phyloP scores from a whole-genome alignment of 2,329 filamentous ascomycete species.

The Pseudogymnoascus sp. region DNA sequence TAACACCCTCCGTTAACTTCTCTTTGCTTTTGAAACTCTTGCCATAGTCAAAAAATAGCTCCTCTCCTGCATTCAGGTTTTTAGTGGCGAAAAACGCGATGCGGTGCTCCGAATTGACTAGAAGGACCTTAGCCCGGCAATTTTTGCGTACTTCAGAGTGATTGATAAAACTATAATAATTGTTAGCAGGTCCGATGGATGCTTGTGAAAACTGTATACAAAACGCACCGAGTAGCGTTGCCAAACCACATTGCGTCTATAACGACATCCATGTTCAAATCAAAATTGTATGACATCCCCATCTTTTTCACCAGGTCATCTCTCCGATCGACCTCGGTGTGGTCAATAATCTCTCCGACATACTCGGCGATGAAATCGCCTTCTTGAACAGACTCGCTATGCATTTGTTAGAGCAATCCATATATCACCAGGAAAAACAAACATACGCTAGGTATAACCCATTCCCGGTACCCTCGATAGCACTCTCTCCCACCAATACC shows the following conservation, averaged over 20 bases:
- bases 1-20: background rate
- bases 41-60: slow-evolving; percentile 77
- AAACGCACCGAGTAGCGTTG: slow-evolving; percentile 1
- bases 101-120: slow-evolving; percentile 69
- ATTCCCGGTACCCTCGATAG: slow-evolving; percentile 62
- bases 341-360: slow-evolving; percentile 56
- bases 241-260: background rate
- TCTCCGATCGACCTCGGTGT: slow-evolving; percentile 22
- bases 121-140: slow-evolving; percentile 59
- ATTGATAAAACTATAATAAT: slow-evolving; percentile 71
- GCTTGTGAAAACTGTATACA: slow-evolving; percentile 15
- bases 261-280: slow-evolving; percentile 39
- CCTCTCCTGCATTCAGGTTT: slow-evolving; percentile 63
- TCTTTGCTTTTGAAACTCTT: slow-evolving; percentile 45
- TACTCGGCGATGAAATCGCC: slow-evolving; percentile 78
- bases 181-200: slow-evolving; percentile 67
- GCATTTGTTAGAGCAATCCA: slow-evolving; percentile 33
- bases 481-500: slow-evolving; percentile 62
- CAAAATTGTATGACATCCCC: slow-evolving; percentile 42
- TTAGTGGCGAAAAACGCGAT: slow-evolving; percentile 66
- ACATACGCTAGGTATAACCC: slow-evolving; percentile 67
- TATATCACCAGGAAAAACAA: slow-evolving; percentile 22
- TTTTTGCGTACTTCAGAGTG: slow-evolving; percentile 61
- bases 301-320: slow-evolving; percentile 29
- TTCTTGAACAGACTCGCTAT: slow-evolving; percentile 26